These are phyloP conservation scores for Lachancea sp. DNA, from an alignment of 805 yeast species.

Conservation along the genomic window DNA sequence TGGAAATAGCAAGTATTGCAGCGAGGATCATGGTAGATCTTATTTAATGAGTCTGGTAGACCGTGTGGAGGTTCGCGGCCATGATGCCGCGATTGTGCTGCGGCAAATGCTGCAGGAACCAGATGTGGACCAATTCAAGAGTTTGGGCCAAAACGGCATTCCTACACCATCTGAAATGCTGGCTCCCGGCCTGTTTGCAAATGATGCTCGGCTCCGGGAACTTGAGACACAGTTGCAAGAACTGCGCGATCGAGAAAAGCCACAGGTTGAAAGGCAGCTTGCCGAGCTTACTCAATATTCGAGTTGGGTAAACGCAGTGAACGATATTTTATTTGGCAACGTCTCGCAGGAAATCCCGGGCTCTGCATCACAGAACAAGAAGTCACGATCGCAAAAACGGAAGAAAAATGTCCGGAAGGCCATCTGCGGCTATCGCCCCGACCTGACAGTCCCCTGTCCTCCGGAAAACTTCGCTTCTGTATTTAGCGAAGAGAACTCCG, in stretches of 20 bases:
- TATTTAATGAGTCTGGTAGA: slow-evolving; percentile 16
- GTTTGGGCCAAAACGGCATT: slow-evolving; percentile 19
- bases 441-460: slow-evolving; percentile 14
- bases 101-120: slow-evolving; percentile 13
- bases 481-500: slow-evolving; percentile 10
- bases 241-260: slow-evolving; percentile 12
- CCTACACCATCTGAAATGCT: slow-evolving; percentile 12
- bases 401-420: slow-evolving; percentile 13
- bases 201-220: slow-evolving; percentile 1
- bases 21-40: slow-evolving; percentile 57
- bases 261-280: slow-evolving; percentile 14
- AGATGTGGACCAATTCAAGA: slow-evolving; percentile 14
- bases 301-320: slow-evolving; percentile 29
- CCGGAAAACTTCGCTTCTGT: slow-evolving; percentile 17
- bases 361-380: background rate
- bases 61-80: slow-evolving; percentile 6
- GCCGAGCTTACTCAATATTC: slow-evolving; percentile 22
- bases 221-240: slow-evolving; percentile 17
- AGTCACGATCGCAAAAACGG: slow-evolving; percentile 14
- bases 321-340: slow-evolving; percentile 13
- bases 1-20: slow-evolving; percentile 61
- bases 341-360: background rate
- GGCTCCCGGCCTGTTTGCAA: slow-evolving; percentile 9
- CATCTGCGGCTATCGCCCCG: slow-evolving; percentile 28
- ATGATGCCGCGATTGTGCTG: slow-evolving; percentile 10